These are phyloP conservation scores for Colletotrichum tropicale DNA, from an alignment of 2,329 filamentous ascomycete species.

Conservation along the genomic window DNA sequence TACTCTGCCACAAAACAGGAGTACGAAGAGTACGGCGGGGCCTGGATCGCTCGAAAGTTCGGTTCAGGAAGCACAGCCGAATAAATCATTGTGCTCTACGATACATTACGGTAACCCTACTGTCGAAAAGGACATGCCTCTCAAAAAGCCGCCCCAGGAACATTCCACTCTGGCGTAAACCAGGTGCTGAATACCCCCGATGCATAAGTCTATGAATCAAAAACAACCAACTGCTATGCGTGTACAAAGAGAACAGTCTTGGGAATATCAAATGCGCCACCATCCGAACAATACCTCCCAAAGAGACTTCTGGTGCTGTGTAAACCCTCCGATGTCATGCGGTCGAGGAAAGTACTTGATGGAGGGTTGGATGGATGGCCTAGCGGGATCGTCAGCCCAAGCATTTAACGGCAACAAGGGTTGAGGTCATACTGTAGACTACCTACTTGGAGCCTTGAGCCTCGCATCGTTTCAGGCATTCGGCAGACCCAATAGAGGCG, in stretches of 20 bases:
- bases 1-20: constrained; percentile 84
- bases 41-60: constrained; percentile 78
- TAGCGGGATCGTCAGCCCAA: background rate
- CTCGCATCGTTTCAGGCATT: constrained; percentile 18
- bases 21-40: constrained; percentile 84
- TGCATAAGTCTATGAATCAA: background rate
- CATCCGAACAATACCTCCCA: background rate
- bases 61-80: constrained; percentile 34
- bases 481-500: constrained; percentile 17
- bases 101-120: background rate
- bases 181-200: background rate
- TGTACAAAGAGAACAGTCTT: background rate
- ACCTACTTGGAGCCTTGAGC: background rate
- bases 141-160: background rate
- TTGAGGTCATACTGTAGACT: background rate
- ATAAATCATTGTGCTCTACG: background rate
- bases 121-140: background rate
- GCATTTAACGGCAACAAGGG: background rate
- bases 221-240: background rate
- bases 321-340: background rate
- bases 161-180: background rate
- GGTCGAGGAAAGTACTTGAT: background rate
- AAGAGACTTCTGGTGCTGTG: background rate
- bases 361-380: background rate
- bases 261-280: background rate